Evolutionary conservation across 495 filamentous ascomycete genomes (phyloP).

Genomic region (Evernia prunastri): DNA sequence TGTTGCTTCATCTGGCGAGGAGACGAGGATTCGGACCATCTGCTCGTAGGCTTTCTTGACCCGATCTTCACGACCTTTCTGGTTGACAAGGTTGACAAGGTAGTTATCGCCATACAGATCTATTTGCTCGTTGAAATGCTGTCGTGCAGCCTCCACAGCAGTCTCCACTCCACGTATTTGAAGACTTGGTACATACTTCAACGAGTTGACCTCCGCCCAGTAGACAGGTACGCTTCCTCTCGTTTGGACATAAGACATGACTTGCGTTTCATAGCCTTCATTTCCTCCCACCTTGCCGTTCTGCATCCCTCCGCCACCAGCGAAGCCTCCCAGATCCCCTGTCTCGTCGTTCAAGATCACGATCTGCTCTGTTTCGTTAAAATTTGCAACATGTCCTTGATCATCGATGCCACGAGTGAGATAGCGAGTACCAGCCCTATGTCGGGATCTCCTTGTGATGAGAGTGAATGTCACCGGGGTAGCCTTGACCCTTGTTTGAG

Average conservation of each 20-base stretch:
- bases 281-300: constrained; percentile 56
- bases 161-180: constrained; percentile 79
- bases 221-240: constrained; percentile 89
- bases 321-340: constrained; percentile 71
- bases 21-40: constrained; percentile 66
- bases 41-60: constrained; percentile 92
- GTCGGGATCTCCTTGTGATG: constrained; percentile 78
- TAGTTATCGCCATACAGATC: constrained; percentile 90
- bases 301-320: constrained; percentile 65
- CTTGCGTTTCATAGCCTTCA: constrained; percentile 67
- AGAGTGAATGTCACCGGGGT: constrained; percentile 78
- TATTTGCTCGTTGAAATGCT: constrained; percentile 90
- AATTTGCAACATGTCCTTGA: constrained; percentile 89
- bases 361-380: constrained; percentile 95
- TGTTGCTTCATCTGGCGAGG: constrained; percentile 56
- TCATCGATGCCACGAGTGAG: constrained; percentile 92
- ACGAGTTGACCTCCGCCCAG: constrained; percentile 89
- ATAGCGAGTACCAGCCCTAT: constrained; percentile 86
- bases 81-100: constrained; percentile 93
- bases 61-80: constrained; percentile 77
- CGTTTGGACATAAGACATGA: constrained; percentile 91
- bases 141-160: constrained; percentile 68
- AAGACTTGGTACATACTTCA: constrained; percentile 82
- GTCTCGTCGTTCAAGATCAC: constrained; percentile 75
- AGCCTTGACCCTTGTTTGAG: constrained; percentile 69